Evolutionary conservation across 2,329 filamentous ascomycete genomes (phyloP).

Genomic region (Penicillium capsulatum): DNA sequence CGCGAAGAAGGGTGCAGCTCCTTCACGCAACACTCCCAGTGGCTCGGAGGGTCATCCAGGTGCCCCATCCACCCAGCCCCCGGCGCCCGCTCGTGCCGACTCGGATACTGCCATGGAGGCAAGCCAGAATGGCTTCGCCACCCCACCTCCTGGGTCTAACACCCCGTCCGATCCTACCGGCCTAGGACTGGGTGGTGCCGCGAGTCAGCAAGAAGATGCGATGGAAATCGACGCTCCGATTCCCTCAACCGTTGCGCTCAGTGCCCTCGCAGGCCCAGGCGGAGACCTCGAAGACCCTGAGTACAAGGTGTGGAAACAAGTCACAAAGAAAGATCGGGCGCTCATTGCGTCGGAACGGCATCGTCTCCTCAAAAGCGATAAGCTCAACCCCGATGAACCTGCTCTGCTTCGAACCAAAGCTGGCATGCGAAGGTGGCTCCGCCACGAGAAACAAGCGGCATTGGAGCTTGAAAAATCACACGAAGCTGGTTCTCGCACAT

Average conservation of each 20-base stretch:
- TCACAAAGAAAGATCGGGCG: conserved; percentile 93
- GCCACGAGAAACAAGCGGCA: conserved; percentile 68
- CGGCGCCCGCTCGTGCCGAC: conserved; percentile 56
- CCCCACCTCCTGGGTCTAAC: conserved; percentile 71
- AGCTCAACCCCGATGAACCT: conserved; percentile 80
- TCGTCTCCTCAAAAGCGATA: conserved; percentile 78
- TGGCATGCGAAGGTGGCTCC: conserved; percentile 83
- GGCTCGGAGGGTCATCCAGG: conserved; percentile 73
- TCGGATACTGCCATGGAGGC: conserved; percentile 72
- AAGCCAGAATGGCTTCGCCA: conserved; percentile 77
- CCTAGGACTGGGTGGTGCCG: conserved; percentile 53
- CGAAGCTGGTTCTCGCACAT: conserved; percentile 44
- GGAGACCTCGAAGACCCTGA: conserved; percentile 81
- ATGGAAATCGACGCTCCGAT: conserved; percentile 77
- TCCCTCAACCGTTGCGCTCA: conserved; percentile 64
- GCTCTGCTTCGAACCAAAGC: conserved; percentile 79
- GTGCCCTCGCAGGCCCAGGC: conserved; percentile 67
- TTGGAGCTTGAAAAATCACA: conserved; percentile 47
- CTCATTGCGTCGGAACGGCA: conserved; percentile 79
- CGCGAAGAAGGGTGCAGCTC: conserved; percentile 59
- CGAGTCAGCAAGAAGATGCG: conserved; percentile 74
- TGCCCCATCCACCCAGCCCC: conserved; percentile 46
- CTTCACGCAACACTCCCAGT: conserved; percentile 68
- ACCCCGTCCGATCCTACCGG: conserved; percentile 73
- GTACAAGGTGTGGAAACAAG: conserved; percentile 97